Percentiles rank a stretch among this genome's conserved stretches.
phyloP scores from a whole-genome alignment of 129 eudicot genomes.

The Ambrosia trifida region DNA sequence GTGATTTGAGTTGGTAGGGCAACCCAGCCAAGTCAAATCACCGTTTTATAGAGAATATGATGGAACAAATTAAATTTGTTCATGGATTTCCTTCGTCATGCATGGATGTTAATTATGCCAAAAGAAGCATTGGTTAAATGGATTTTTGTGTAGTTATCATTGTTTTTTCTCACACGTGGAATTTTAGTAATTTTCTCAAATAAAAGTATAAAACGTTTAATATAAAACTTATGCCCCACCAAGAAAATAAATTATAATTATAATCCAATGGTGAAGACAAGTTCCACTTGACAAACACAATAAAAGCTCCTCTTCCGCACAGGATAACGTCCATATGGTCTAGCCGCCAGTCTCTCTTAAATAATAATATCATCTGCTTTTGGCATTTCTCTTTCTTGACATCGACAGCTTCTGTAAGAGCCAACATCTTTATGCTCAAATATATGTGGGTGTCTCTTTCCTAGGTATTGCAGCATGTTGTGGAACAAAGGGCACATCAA shows the following conservation, averaged over 20 bases:
- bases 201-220: too few relatives aligned
- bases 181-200: too few relatives aligned
- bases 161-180: too few relatives aligned
- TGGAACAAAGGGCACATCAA: conserved; percentile 3
- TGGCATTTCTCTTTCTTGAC: conserved; percentile 17
- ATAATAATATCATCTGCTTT: conserved; percentile 1
- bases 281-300: conserved; percentile 7
- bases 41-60: too few relatives aligned
- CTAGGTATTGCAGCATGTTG: conserved; percentile 5
- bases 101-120: too few relatives aligned
- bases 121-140: too few relatives aligned
- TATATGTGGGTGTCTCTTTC: conserved; percentile 24
- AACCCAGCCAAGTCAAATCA: too few relatives aligned
- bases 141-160: too few relatives aligned
- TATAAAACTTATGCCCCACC: conserved; percentile 5
- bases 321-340: conserved; percentile 19
- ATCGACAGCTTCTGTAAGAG: conserved; percentile 15
- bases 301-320: conserved; percentile 8
- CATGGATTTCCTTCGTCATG: too few relatives aligned
- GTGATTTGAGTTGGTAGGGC: too few relatives aligned
- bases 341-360: conserved; percentile 27
- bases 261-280: conserved; percentile 4
- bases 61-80: too few relatives aligned
- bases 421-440: conserved; percentile 24
- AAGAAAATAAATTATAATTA: background rate